Base-by-base conservation (phyloP, 352 stramenopile genomes). In the Phytophthora colocasiae region DNA sequence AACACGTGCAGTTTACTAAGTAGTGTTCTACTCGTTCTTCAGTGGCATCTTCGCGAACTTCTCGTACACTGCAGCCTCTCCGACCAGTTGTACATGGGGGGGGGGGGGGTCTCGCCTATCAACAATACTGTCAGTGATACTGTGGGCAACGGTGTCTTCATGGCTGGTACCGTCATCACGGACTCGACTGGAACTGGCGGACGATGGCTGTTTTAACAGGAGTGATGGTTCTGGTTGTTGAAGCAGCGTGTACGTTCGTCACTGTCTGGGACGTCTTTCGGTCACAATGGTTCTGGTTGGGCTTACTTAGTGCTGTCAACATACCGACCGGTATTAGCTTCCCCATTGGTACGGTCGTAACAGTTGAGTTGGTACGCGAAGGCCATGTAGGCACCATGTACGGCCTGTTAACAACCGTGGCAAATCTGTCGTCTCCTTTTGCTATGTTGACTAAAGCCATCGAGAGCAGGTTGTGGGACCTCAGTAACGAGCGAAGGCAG, bases 11-110 rank as follows among this genome's bases (percentile, higher is more conserved):
- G 60, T 85, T 38, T 88, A 81, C 61, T 76, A 88, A 36, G 38
- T 85, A n/a, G 67, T 79, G 34, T 66, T 71, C 31, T 83, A 78
- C 59, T 38, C 61, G 6, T 85, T 84, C 46, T 78, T 85, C 61
- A 61, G 44, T 41, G 63, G 60, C 32, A 52, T 82, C 14, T 80
- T 88, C 17, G 48, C 58, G 0, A 57, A 48, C 36, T 68, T 84
- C 52, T 61, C 63, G 45, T 75, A 58, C 48, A 81, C 70, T 9
- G 63, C 66, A 2, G 44, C 34, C 6, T 69, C 46, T 17, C 73
- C 68, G 0, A 62, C 1, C 63, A 80, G 51, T 48, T 34, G 26
- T 68, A 67, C 45, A 58, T 70, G n/a, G n/a, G n/a, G n/a, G n/a
- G n/a, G 34, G 64, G 67, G 22, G 48, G 73, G 2, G 78, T 83